Base-by-base conservation (phyloP, 164 flowering plant genomes). In the Aristolochia fimbriata region DNA sequence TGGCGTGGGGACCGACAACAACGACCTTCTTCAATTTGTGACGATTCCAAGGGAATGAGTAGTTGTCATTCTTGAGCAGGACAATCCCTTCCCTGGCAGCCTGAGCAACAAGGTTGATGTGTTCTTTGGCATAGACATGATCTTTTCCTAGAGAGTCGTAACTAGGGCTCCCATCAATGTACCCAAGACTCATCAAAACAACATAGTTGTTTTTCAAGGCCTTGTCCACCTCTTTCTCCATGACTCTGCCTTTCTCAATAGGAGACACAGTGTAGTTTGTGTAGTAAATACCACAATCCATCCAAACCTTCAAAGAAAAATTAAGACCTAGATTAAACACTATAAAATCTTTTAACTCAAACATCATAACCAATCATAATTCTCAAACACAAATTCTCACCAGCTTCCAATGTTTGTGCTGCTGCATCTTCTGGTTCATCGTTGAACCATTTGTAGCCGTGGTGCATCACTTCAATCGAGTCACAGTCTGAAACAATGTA, bases 1-100 rank as follows among this genome's bases (percentile, higher is more conserved):
- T 66, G 27, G 80, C 81, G 52, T 80, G 79, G 0, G 81, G 87
- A 1, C 87, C 90, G 0, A 82, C 70, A 0, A 79, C 68, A 12
- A 80, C 81, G 1, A 82, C 19, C 1, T 65, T 68, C 16, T 56
- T 53, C 22, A 64, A 13, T 13, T 49, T 47, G 17, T 20, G 1
- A 20, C 57, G 51, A 15, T 52, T 45, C 8, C 75, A 58, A 22
- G 85, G 85, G 15, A 77, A 70, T 31, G 68, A 63, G 1, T 53
- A 46, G 0, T 57, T 46, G n/a, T n/a, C n/a, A 0, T 85, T 82
- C 59, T 81, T 78, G 1, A 84, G 70, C n/a, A 81, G 70, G 19
- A 84, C 89, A 46, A 80, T 80, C 24, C 89, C n/a, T n/a, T n/a
- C n/a, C n/a, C n/a, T n/a, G n/a, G n/a, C n/a, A n/a, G n/a, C n/a